Percentiles rank a stretch among this genome's conserved stretches.
phyloP scores from a whole-genome alignment of 179 eudicot species.

The Nepenthes alata region DNA sequence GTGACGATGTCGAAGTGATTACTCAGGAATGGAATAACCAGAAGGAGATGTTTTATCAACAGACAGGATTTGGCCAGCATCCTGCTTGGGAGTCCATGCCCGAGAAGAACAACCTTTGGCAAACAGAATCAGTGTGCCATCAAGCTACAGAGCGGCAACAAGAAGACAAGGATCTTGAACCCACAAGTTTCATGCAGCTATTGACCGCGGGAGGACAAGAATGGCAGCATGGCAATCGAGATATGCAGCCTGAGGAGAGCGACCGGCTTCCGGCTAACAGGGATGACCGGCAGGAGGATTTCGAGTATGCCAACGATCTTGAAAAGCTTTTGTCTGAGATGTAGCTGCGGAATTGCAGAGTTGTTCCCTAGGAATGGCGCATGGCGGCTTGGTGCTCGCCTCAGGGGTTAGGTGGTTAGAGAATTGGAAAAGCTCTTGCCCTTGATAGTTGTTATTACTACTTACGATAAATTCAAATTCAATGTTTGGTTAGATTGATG shows the following conservation, averaged over 20 bases:
- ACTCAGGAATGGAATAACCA: constrained; percentile 41
- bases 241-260: background rate
- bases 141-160: constrained; percentile 2
- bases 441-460: no score
- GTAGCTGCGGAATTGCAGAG: background rate
- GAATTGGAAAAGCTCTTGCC: no score
- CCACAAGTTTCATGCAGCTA: constrained; percentile 13
- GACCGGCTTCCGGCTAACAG: background rate
- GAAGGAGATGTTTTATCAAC: constrained; percentile 37
- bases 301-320: constrained; percentile 13
- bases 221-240: background rate
- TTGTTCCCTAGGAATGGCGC: no score
- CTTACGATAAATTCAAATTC: no score
- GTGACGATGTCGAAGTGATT: constrained; percentile 37
- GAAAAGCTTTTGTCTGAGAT: constrained; percentile 9
- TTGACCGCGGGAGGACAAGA: constrained; percentile 13
- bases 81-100: constrained; percentile 5
- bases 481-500: no score
- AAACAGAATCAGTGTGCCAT: constrained; percentile 4
- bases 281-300: constrained; percentile 5
- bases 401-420: no score
- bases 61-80: constrained; percentile 18
- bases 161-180: background rate
- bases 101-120: constrained; percentile 5
- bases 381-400: no score